Evolutionary conservation across 495 filamentous ascomycete species (phyloP).

Genomic region (Penicillium cosmopolitanum): DNA sequence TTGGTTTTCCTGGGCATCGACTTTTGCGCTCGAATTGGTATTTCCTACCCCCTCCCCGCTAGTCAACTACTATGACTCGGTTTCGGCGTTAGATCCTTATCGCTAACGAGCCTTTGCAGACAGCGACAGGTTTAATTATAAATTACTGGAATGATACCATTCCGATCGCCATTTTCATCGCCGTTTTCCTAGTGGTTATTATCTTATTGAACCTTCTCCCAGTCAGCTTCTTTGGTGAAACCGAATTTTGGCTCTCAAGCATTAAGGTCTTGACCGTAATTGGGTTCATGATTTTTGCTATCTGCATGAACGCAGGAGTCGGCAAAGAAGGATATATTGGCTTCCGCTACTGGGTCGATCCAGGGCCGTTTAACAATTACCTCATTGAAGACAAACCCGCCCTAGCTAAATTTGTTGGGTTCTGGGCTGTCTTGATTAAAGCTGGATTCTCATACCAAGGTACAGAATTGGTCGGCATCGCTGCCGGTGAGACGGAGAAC

Average conservation of each 20-base stretch:
- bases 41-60: no score
- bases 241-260: constrained; percentile 61
- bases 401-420: constrained; percentile 39
- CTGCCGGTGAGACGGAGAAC: constrained; percentile 68
- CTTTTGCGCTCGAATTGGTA: constrained; percentile 63
- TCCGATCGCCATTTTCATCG: constrained; percentile 64
- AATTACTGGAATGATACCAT: constrained; percentile 65
- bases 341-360: constrained; percentile 63
- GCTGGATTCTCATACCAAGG: constrained; percentile 68
- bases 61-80: no score
- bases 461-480: constrained; percentile 65
- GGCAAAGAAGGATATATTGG: constrained; percentile 56
- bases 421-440: constrained; percentile 45
- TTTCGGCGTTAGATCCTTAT: no score
- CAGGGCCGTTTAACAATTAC: constrained; percentile 60
- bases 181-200: constrained; percentile 66
- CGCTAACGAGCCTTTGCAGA: constrained; percentile 11
- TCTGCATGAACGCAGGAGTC: constrained; percentile 63
- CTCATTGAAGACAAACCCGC: constrained; percentile 62
- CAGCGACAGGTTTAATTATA: constrained; percentile 66
- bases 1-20: constrained; percentile 57
- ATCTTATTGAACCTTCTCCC: constrained; percentile 61
- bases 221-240: constrained; percentile 54
- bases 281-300: constrained; percentile 59
- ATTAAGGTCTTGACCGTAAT: constrained; percentile 62